Evolutionary conservation across 352 stramenopile species (phyloP), one percentile per base, ranked within the genome.

Genomic region (Elongisporangium undulatum): DNA sequence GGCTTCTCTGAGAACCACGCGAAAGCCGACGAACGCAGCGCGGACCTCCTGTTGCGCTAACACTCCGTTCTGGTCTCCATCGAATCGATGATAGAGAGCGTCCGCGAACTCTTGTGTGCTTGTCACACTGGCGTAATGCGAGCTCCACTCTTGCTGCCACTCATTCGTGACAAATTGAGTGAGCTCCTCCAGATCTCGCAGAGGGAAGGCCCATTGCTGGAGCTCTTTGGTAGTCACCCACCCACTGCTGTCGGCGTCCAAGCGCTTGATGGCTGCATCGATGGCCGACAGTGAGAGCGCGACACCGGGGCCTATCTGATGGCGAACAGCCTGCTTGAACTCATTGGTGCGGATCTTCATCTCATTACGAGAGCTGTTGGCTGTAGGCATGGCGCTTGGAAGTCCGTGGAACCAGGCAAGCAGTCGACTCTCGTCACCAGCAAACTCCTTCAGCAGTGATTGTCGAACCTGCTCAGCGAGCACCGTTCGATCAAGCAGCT

Each of bases 151-250:
- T 1, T 26, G 4, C 6, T 16, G 49, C 77, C 80, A 88, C 16
- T 61, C 53, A 16, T 57, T 70, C 4, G 66, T 64, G 45, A 89
- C 60, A 3, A 84, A 23, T 7, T 61, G 57, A 21, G 77, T 56
- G n/a, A 91, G 56, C 51, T 87, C 82, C 61, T 91, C 79, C 1
- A 90, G 62, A 26, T 89, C 79, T 39, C 81, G 79, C 29, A 71
- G 53, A 17, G 84, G 81, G 34, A 78, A 82, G 15, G 77, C 53
- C 81, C 84, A 93, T 0, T 26, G 9, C 6, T 52, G 62, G 4
- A 93, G 58, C 51, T 91, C 82, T 19, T 50, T 58, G 6, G 79
- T 85, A 10, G 84, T 88, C 56, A 93, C 76, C 79, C 79, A 90
- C 10, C 77, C 77, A 29, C 84, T 93, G 12, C 54, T 52, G 54